Evolutionary conservation across 345 rosid species (phyloP).

Genomic region (Odontarrhena argentea): DNA sequence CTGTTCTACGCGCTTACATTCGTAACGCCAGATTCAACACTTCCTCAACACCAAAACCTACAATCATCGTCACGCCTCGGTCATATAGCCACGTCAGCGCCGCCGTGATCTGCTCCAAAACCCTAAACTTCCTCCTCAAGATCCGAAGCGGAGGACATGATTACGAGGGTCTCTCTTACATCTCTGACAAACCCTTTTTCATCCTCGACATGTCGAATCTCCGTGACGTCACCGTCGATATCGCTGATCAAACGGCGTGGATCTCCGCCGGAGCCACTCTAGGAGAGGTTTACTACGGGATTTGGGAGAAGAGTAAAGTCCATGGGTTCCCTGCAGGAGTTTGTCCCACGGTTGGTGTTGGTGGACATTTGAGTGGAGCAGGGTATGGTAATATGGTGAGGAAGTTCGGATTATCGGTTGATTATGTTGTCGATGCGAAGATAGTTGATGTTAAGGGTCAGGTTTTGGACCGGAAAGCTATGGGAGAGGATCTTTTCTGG

Average conservation of each 20-base stretch:
- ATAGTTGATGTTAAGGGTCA: constrained; percentile 58
- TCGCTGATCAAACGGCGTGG: constrained; percentile 49
- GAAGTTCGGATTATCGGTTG: constrained; percentile 57
- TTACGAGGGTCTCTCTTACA: constrained; percentile 56
- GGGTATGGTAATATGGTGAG: constrained; percentile 65
- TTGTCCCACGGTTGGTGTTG: constrained; percentile 71
- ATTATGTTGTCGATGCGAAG: constrained; percentile 55
- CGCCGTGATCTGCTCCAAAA: constrained; percentile 55
- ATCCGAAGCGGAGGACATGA: constrained; percentile 72
- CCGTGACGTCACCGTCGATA: constrained; percentile 40
- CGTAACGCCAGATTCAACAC: constrained; percentile 62
- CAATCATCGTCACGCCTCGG: constrained; percentile 55
- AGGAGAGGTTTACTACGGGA: constrained; percentile 55
- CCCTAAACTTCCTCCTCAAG: constrained; percentile 47
- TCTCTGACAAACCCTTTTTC: constrained; percentile 49
- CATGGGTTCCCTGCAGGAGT: constrained; percentile 62
- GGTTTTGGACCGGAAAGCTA: constrained; percentile 48
- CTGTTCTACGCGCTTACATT: constrained; percentile 55
- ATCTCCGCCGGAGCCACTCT: constrained; percentile 60
- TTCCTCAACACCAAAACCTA: constrained; percentile 51
- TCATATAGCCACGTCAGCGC: constrained; percentile 56
- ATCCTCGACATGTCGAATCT: constrained; percentile 60
- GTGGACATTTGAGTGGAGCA: constrained; percentile 66
- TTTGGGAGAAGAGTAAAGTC: constrained; percentile 48
- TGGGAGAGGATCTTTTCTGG: constrained; percentile 74